Conservation (phyloP, 2,329 filamentous ascomycete genomes). For the Nemania serpens region DNA sequence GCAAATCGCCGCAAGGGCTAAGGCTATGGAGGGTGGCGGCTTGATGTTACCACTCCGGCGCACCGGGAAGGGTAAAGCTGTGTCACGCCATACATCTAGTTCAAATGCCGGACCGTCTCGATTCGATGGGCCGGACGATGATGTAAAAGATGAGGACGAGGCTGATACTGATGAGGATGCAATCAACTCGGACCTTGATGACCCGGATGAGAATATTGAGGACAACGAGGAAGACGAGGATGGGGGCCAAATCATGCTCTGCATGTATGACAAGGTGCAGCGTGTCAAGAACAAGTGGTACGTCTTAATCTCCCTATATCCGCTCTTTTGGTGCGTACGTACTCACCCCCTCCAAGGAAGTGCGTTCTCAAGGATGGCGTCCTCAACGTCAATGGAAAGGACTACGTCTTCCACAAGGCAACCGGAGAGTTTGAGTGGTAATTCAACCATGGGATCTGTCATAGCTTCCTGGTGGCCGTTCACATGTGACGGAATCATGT, state of each 20-base stretch:
- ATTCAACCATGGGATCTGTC: constrained; percentile 21
- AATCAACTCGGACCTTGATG: constrained; percentile 97
- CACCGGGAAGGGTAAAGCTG: constrained; percentile 48
- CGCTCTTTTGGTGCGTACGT: constrained; percentile 26
- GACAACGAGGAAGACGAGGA: constrained; percentile 90
- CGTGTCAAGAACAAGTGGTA: constrained; percentile 98
- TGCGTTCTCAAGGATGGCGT: constrained; percentile 97
- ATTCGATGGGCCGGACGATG: constrained; percentile 68
- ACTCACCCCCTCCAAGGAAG: constrained; percentile 65
- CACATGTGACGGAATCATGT: background rate
- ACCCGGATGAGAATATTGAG: constrained; percentile 82
- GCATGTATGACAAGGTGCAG: constrained; percentile 99
- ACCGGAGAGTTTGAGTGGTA: constrained; percentile 98
- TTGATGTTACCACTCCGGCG: constrained; percentile 74
- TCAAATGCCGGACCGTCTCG: constrained; percentile 48
- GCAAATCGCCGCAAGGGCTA: constrained; percentile 68
- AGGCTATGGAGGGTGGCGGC: constrained; percentile 73
- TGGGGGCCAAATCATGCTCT: constrained; percentile 90
- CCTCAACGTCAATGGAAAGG: constrained; percentile 88
- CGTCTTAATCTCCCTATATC: constrained; percentile 34
- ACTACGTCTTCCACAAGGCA: constrained; percentile 98
- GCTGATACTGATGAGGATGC: constrained; percentile 77
- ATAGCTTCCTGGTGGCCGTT: background rate
- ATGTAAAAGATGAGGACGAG: constrained; percentile 54
- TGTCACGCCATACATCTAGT: constrained; percentile 31